phyloP scores from a whole-genome alignment of 352 stramenopile genomes.

The Pythium biforme region DNA sequence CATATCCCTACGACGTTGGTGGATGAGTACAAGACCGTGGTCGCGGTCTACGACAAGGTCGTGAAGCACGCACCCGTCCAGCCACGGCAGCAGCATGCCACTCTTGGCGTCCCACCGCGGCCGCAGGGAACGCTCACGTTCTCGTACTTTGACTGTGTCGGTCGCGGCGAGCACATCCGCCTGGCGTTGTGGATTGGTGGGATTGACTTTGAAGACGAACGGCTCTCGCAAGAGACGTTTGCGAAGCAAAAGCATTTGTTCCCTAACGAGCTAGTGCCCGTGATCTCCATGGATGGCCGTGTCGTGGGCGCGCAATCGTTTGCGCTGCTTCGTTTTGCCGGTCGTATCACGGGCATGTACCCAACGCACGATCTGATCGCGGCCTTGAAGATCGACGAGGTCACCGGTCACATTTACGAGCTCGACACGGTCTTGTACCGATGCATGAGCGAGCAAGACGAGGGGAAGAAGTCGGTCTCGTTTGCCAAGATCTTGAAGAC shows the following conservation, averaged over 20 bases:
- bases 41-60: constrained; percentile 23
- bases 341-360: constrained; percentile 26
- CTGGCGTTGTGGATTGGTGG: constrained; percentile 28
- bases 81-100: neutral
- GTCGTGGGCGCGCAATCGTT: constrained; percentile 25
- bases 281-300: constrained; percentile 25
- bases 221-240: constrained; percentile 30
- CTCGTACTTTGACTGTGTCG: constrained; percentile 35
- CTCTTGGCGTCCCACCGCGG: neutral
- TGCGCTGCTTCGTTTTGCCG: constrained; percentile 38
- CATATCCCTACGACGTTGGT: constrained; percentile 22
- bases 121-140: constrained; percentile 13
- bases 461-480: constrained; percentile 23
- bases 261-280: constrained; percentile 32
- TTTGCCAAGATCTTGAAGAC: constrained; percentile 31
- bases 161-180: constrained; percentile 28
- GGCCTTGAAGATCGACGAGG: constrained; percentile 32
- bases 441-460: constrained; percentile 35
- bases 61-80: neutral
- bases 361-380: neutral
- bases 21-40: constrained; percentile 18
- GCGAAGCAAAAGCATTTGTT: constrained; percentile 22
- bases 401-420: constrained; percentile 41
- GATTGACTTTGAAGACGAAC: constrained; percentile 37
- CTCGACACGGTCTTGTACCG: constrained; percentile 24